Conservation (phyloP, 768 basidiomycete genomes). For the Lactarius sp. region DNA sequence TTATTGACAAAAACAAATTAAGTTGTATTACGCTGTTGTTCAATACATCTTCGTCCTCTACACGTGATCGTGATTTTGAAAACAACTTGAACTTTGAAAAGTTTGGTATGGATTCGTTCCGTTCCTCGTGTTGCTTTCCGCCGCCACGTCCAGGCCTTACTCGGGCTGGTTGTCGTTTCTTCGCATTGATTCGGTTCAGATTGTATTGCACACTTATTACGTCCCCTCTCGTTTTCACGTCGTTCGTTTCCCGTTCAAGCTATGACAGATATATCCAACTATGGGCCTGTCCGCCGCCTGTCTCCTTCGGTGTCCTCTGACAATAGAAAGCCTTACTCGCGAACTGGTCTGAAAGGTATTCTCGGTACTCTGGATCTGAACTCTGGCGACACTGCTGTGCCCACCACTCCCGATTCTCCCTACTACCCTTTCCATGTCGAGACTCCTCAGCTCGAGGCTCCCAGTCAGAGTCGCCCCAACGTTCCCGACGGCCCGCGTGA, state of each 20-base stretch:
- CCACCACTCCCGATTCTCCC: constrained; percentile 13
- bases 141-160: constrained; percentile 16
- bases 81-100: background rate
- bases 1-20: constrained; percentile 20
- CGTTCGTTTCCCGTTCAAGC: constrained; percentile 19
- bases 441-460: constrained; percentile 18
- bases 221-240: constrained; percentile 6
- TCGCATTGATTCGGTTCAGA: constrained; percentile 1
- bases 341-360: constrained; percentile 21
- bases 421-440: constrained; percentile 21
- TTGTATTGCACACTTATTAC: constrained; percentile 17
- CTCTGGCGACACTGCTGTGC: constrained; percentile 16
- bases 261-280: constrained; percentile 20
- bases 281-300: constrained; percentile 21
- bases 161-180: constrained; percentile 8
- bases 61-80: constrained; percentile 21
- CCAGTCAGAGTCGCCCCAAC: constrained; percentile 1
- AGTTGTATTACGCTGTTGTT: constrained; percentile 13
- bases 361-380: constrained; percentile 21
- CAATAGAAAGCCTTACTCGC: constrained; percentile 19
- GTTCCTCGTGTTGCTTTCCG: constrained; percentile 19
- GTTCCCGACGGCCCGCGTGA: constrained; percentile 11
- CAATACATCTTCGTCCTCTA: background rate
- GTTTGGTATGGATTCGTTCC: constrained; percentile 17
- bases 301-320: constrained; percentile 18